These are phyloP conservation scores for Mycosphaerella arachidis DNA, from an alignment of 2,329 filamentous ascomycete genomes.

Conservation along the genomic window DNA sequence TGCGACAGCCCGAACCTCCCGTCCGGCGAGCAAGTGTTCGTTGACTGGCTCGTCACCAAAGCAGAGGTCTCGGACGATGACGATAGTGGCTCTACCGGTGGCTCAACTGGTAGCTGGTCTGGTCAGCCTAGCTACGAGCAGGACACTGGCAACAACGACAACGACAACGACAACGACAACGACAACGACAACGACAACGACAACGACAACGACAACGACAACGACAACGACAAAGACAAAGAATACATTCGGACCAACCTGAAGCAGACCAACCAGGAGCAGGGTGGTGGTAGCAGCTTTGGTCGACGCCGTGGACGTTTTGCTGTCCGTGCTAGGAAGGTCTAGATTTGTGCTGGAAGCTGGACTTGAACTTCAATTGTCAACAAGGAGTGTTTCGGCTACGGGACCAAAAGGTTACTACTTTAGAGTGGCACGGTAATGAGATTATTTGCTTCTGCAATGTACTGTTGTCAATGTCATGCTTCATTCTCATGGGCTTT, in stretches of 20 bases:
- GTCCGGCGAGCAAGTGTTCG: constrained; percentile 3
- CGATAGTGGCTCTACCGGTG: neutral
- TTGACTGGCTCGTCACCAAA: constrained; percentile 8
- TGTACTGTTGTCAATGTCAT: too few species aligned
- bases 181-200: too few species aligned
- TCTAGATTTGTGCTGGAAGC: neutral
- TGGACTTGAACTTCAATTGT: neutral
- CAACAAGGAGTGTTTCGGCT: neutral
- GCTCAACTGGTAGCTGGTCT: too few species aligned
- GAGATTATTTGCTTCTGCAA: neutral
- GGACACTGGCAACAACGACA: too few species aligned
- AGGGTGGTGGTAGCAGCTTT: too few species aligned
- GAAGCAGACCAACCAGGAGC: too few species aligned
- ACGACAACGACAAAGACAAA: too few species aligned
- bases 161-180: too few species aligned
- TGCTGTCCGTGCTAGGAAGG: neutral
- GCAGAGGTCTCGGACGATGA: neutral
- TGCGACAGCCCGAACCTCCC: constrained; percentile 4
- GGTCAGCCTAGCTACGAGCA: too few species aligned
- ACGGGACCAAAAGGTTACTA: neutral
- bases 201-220: too few species aligned
- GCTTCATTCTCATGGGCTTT: too few species aligned
- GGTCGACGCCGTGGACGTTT: neutral
- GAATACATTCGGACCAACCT: too few species aligned
- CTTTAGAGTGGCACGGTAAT: neutral